Evolutionary conservation across 306 rosid genomes (phyloP), one percentile per base, ranked within the genome.

Genomic region (Dryas alaskensis): DNA sequence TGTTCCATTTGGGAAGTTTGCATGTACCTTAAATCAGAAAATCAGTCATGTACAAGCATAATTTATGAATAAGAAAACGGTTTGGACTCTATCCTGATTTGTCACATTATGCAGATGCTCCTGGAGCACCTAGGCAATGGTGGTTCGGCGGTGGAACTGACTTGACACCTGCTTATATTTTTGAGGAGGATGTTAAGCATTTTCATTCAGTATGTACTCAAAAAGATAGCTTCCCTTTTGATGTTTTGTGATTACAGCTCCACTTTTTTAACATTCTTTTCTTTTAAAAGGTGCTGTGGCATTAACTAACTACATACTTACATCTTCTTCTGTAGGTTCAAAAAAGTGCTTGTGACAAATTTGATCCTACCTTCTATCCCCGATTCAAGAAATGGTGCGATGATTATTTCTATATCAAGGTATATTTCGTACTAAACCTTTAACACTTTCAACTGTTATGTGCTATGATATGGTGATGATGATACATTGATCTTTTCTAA

Each of bases 61-160:
- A 50, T 3, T 11, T 37, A 19, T 45, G 9, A 17, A 42, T 22
- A 43, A 10, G 65, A 44, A 42, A 8, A 13, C 22, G 25, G 10
- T 5, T 52, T 7, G 77, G 46, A 77, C 43, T 51, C 54, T 42
- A 37, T 25, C 51, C 78, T 77, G 65, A 65, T 54, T 31, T 75
- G 51, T 75, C 72, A 53, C 58, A 58, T 84, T 80, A 40, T 73
- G 78, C 88, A 94, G 99, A 94, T 81, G 79, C 76, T 73, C 92
- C 96, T 45, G 97, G 98, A 79, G 97, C 99, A 52, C 99, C 99
- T 10, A 88, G 90, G 83, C 97, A 89, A 60, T 94, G 99, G 99
- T 94, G 97, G 99, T 94, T 94, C 62, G 99, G 99, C 27, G 99
- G 99, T 46, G 99, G 99, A 73, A 94, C 99, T 10, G 99, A 94